These are phyloP conservation scores for Epipyxis sp. DNA, from an alignment of 108 stramenopile species.

Conservation along the genomic window DNA sequence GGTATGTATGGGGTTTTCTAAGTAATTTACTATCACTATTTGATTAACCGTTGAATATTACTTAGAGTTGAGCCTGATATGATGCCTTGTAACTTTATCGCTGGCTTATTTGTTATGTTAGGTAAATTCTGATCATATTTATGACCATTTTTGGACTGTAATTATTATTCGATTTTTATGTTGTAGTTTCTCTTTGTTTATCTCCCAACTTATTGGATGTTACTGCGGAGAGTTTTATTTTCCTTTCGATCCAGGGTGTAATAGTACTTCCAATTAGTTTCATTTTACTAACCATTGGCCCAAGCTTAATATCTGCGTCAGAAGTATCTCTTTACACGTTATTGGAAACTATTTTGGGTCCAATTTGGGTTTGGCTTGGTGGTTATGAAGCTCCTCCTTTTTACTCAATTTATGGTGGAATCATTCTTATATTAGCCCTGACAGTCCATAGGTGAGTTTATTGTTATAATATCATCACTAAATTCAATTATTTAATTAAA, in stretches of 20 bases:
- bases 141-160: no score
- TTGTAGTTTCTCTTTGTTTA: neutral
- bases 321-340: slow-evolving; percentile 5
- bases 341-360: slow-evolving; percentile 8
- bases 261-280: neutral
- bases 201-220: neutral
- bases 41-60: no score
- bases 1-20: no score
- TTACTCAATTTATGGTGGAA: neutral
- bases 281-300: neutral
- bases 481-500: no score
- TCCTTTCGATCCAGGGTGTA: neutral
- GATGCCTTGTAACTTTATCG: neutral
- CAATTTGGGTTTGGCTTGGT: slow-evolving; percentile 4
- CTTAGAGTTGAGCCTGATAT: slow-evolving; percentile 8
- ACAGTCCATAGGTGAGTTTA: neutral
- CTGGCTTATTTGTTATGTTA: neutral
- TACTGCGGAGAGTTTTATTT: neutral
- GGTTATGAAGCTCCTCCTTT: slow-evolving; percentile 15
- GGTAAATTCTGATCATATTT: no score
- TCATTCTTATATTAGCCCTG: neutral
- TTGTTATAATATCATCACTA: no score
- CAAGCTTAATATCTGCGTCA: neutral
- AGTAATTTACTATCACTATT: no score
- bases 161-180: no score